phyloP scores from a whole-genome alignment of 495 filamentous ascomycete species.

The Margaritispora aquatica region DNA sequence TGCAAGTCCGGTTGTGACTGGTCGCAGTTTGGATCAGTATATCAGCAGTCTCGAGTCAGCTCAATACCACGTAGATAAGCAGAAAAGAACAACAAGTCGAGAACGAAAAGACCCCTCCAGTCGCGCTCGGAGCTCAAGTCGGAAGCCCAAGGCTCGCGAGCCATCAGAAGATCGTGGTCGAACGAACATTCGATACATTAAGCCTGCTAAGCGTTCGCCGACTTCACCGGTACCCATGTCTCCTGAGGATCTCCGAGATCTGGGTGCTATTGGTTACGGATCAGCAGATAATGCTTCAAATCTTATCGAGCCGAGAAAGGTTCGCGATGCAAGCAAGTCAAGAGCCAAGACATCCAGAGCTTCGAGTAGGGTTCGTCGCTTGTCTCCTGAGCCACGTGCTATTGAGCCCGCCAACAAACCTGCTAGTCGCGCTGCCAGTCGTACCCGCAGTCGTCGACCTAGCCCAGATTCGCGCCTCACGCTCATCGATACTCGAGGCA shows the following conservation, averaged over 20 bases:
- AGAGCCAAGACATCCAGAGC: slow-evolving; percentile 16
- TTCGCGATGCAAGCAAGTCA: slow-evolving; percentile 18
- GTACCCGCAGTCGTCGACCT: slow-evolving; percentile 42
- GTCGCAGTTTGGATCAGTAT: slow-evolving; percentile 73
- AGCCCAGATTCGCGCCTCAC: slow-evolving; percentile 35
- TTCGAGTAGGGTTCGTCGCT: slow-evolving; percentile 20
- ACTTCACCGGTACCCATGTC: slow-evolving; percentile 92
- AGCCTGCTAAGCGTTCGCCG: slow-evolving; percentile 78
- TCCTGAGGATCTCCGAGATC: slow-evolving; percentile 59
- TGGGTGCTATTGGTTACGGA: slow-evolving; percentile 19
- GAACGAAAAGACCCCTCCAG: slow-evolving; percentile 45
- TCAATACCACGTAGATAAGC: slow-evolving; percentile 51
- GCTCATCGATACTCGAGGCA: slow-evolving; percentile 32
- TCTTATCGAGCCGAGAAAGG: slow-evolving; percentile 4
- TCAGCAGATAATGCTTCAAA: slow-evolving; percentile 1
- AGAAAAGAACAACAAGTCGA: slow-evolving; percentile 52
- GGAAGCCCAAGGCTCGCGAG: slow-evolving; percentile 48
- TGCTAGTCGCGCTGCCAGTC: slow-evolving; percentile 33
- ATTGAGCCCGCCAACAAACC: slow-evolving; percentile 24
- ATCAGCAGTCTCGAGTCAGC: slow-evolving; percentile 81
- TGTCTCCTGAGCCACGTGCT: slow-evolving; percentile 31
- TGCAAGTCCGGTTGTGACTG: slow-evolving; percentile 42
- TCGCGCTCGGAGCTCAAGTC: slow-evolving; percentile 44
- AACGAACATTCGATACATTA: slow-evolving; percentile 59
- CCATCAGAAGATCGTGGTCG: slow-evolving; percentile 63